Conservation (phyloP, 139 green algal species). For the Coelastrella sp. region DNA sequence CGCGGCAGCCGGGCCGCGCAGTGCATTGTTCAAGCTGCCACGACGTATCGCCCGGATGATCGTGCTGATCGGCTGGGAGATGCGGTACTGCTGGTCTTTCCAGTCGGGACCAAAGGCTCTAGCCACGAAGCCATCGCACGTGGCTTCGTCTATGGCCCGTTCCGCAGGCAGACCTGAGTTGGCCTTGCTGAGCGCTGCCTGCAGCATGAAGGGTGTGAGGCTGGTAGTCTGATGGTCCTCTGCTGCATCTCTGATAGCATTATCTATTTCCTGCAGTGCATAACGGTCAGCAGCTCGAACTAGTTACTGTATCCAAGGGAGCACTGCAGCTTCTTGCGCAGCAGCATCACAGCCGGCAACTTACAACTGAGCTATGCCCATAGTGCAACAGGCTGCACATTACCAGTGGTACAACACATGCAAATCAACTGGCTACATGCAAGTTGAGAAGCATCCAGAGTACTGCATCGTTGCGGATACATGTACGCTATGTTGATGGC, state of each 20-base stretch:
- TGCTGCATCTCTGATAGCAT: constrained; percentile 40
- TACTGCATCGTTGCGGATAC: too few relatives aligned
- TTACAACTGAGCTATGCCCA: too few relatives aligned
- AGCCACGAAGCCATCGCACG: background rate
- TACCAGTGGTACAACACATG: too few relatives aligned
- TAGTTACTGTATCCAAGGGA: too few relatives aligned
- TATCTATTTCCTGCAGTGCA: constrained; percentile 37
- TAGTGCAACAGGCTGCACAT: too few relatives aligned
- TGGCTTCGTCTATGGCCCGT: background rate
- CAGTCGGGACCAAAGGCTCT: constrained; percentile 34
- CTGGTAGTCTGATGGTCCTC: constrained; percentile 44
- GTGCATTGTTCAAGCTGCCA: background rate
- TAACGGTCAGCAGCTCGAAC: background rate
- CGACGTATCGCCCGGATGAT: constrained; percentile 17
- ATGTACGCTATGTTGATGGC: too few relatives aligned
- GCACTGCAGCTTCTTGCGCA: too few relatives aligned
- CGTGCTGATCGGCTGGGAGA: background rate
- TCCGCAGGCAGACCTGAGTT: background rate
- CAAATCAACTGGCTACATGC: too few relatives aligned
- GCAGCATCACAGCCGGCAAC: too few relatives aligned
- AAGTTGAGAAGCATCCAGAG: too few relatives aligned
- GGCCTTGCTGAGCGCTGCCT: background rate
- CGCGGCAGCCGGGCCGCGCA: background rate
- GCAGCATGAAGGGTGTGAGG: constrained; percentile 29
- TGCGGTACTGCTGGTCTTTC: constrained; percentile 3